Base-by-base conservation (phyloP, 176 grass and related monocot species). In the Zizania latifolia region DNA sequence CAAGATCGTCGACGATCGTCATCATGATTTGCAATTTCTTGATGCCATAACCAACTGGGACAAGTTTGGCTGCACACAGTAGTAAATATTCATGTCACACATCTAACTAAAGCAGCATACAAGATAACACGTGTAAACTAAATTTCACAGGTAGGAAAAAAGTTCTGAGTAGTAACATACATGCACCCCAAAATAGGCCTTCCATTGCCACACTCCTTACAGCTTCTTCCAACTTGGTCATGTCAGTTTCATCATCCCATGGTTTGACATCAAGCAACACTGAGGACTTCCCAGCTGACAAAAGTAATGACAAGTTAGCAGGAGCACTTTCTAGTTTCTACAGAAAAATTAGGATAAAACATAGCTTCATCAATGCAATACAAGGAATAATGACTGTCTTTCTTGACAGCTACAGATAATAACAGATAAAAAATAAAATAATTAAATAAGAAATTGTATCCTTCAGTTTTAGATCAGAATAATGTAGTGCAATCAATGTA, bases 1-100 rank as follows among this genome's bases (percentile, higher is more conserved):
- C 95, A 12, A 94, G 88, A 7, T 99, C 95, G 63, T 99, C 95
- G 7, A 99, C 64, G 24, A 99, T 99, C 33, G 89, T 94, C 95
- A 99, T 90, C 91, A 99, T 99, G 76, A 99, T 99, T 54, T 94
- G 91, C 61, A 99, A 19, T 80, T 99, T 99, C 84, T 99, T 99
- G 51, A 99, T 94, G 36, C 95, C 95, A 74, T 99, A 99, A 9
- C 95, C 95, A 73, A 99, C 95, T 1, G 95, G 82, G 30, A 84
- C 92, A 76, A 99, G 82, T 45, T 99, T 94, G 72, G 95, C 94
- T 98, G 86, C 76, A 83, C 41, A 28, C 5, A 8, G 55, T 19
- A 15, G 14, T 5, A 41, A 7, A 21, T 14, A 4, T 13, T 26
- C 27, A 73, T 2, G 3, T 71, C 8, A 83, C 14, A 29, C 55